Evolutionary conservation across 805 yeast genomes (phyloP), one percentile per base, ranked within the genome.

Genomic region (Candida awuae): DNA sequence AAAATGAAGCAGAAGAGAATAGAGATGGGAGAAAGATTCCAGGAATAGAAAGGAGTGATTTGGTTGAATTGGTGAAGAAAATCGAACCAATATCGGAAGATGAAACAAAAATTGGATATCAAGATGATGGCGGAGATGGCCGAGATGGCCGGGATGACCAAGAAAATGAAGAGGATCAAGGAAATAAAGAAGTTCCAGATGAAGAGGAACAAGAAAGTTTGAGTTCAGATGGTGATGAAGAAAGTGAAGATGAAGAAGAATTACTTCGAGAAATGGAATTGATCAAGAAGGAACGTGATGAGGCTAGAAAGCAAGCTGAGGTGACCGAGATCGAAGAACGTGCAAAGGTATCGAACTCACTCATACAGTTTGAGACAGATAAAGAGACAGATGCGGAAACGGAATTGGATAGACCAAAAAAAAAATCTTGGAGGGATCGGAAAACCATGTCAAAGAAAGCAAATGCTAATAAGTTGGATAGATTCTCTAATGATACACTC

Each of bases 91-190:
- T 19, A 27, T 6, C 7, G 9, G 34, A 4, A 28, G 34, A 16
- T 26, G 17, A 9, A 6, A 16, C 12, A 17, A 34, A 19, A 18
- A 29, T 14, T 6, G 31, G n/a, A 8, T 25, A 22, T 2, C 38
- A 34, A 2, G 28, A 29, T n/a, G 35, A 41, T 35, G 50, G 41
- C 7, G 18, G 32, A 5, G 45, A 43, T 71, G 71, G 62, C 10
- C 67, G 68, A 38, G 73, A 66, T 28, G 79, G 68, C 25, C 77
- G 67, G 21, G 77, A 66, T 39, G 73, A 51, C n/a, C 35, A 41
- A 7, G 65, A 59, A 7, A 64, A 58, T 19, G 65, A 56, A 26
- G 62, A 58, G 16, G 49, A 51, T 12, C 14, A 19, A 20, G 40
- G 20, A 14, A 29, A 19, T 16, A 47, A 38, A 17, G 58, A 50